Base-by-base conservation (phyloP, 441 rosid genomes). In the Populus trichocarpa region DNA sequence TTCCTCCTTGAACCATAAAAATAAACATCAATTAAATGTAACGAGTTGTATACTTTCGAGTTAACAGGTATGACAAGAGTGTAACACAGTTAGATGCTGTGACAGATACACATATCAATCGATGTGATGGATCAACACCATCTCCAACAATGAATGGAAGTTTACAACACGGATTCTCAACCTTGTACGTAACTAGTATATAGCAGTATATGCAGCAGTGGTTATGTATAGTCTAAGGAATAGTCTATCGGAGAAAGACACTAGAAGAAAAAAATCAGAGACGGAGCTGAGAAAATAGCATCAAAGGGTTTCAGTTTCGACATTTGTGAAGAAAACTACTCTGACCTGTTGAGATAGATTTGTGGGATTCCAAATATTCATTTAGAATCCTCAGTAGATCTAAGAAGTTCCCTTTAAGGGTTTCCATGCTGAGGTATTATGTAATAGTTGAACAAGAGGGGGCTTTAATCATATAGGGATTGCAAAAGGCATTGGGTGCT, bases 1-100 rank as follows among this genome's bases (percentile, higher is more conserved):
- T 89, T 80, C 86, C 84, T 67, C 93, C 94, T 86, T 75, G 63
- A 78, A 83, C 42, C 70, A 83, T 79, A 57, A 83, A 80, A 76
- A 70, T 26, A 59, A 57, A 66, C 59, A 73, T 72, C 69, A 25
- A 74, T n/a, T 71, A 57, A 38, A 59, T 26, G 75, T 3, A 63
- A 9, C 50, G 23, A 18, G 22, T 40, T 25, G 26, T 5, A 69
- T 16, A n/a, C 64, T 33, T 53, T 73, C 6, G 65, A n/a, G 25
- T n/a, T 20, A n/a, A 59, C 64, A 20, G 64, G 35, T 30, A 13
- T 11, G 53, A 16, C n/a, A 38, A 14, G 42, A 59, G 25, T 59
- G 11, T 8, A n/a, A 59, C 0, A n/a, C 25, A 8, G 25, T 59
- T 8, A 1, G 12, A n/a, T n/a, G 64, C 64, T 8, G 25, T n/a